Base-by-base conservation (phyloP, 164 flowering plant species). In the Santalum album region DNA sequence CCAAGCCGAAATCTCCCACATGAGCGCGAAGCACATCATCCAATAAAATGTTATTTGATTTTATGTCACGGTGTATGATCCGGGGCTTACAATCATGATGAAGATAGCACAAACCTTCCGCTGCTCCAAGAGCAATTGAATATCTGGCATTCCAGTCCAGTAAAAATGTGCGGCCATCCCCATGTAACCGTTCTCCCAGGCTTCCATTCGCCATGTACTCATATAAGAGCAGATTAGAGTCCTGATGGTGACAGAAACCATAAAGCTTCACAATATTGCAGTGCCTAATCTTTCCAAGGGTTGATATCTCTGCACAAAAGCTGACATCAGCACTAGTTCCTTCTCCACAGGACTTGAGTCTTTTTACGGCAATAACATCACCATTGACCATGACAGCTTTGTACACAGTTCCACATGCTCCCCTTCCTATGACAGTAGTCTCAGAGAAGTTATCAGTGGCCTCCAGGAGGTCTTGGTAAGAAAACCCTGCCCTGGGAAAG, bases 1-100 rank as follows among this genome's bases (percentile, higher is more conserved):
- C 87, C 69, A 81, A 59, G 44, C 87, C 87, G 57, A 81, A 81
- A 59, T 81, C 87, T 23, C 80, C 84, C 21, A 81, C 81, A 62
- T 77, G 81, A 20, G 82, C 84, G 52, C 77, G 71, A 36, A 72
- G 64, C 9, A 52, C 34, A 25, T 64, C 71, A 62, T 79, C 84
- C 15, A 78, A 61, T 49, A 78, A 63, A 34, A 81, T 81, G 62
- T 81, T 81, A 56, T 79, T 81, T n/a, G 87, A 81, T 50, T 81
- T 81, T 45, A 81, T 75, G 50, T 81, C 84, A 1, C 87, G 79
- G 57, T 81, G 87, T 35, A 81, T 69, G 55, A 81, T 78, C 32
- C 58, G 72, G n/a, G 87, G 87, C 54, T 72, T 77, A 55, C 87
- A 81, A 55, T 77, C 87, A 55, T 64, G 51, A 50, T 81, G 87